A percentile compares a stretch with the other conserved stretches of the same genome.
phyloP scores from a whole-genome alignment of 1,139 yeast genomes.

The Candida labiduridarum region DNA sequence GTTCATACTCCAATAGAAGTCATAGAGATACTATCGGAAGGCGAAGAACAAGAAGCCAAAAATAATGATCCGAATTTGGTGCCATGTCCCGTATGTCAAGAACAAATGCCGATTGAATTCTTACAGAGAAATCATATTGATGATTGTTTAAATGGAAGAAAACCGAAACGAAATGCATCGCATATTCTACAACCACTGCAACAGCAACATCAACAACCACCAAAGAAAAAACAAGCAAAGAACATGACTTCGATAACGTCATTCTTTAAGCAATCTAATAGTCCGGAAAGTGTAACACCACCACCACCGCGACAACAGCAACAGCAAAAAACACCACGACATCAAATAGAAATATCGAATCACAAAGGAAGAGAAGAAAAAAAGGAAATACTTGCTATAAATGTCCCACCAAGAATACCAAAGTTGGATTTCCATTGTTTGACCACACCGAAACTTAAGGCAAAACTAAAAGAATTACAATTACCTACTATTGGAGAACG shows the following conservation, averaged over 20 bases:
- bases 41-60: conserved; percentile 8
- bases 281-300: conserved; percentile 2
- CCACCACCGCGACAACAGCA: conserved; percentile 5
- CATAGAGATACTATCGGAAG: conserved; percentile 23
- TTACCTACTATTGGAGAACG: conserved; percentile 67
- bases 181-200: background rate
- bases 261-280: conserved; percentile 29
- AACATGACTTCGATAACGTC: conserved; percentile 27
- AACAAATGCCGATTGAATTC: conserved; percentile 54
- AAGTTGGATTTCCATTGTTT: conserved; percentile 65
- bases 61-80: conserved; percentile 30
- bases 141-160: conserved; percentile 52
- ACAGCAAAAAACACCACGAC: background rate
- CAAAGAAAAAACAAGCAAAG: conserved; percentile 14
- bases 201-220: background rate
- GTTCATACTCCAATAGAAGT: conserved; percentile 15
- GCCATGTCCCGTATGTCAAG: conserved; percentile 72
- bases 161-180: conserved; percentile 6
- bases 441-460: conserved; percentile 62
- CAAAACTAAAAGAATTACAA: conserved; percentile 54
- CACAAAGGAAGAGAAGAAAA: background rate
- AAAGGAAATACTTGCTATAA: background rate
- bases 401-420: conserved; percentile 36
- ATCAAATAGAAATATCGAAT: too few species aligned
- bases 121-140: conserved; percentile 75